Base-by-base conservation (phyloP, 495 filamentous ascomycete genomes). In the Aspergillus conjunctus region DNA sequence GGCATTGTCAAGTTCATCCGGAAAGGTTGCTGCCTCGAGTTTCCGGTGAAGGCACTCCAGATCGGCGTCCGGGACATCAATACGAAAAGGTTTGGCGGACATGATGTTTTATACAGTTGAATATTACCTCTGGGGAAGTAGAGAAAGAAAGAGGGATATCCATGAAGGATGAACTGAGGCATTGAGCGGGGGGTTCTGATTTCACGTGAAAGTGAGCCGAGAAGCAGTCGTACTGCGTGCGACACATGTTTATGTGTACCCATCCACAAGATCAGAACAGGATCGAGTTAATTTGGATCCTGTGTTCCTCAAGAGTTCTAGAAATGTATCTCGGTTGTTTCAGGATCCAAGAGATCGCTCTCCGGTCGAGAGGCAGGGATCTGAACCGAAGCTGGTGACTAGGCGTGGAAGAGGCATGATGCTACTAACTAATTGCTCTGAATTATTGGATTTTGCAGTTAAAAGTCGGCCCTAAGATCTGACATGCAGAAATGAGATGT, bases 1-100 rank as follows among this genome's bases (percentile, higher is more conserved):
- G 4, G 73, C 72, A 45, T 64, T 61, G 34, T 79, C 71, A 14
- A 83, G 63, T 61, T 83, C 79, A 67, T 79, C 73, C 0, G 81
- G 80, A 52, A 82, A 81, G 14, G 66, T 68, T 12, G 75, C 65
- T 12, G 70, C 54, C 4, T 73, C 65, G 48, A 83, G 75, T 56
- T 80, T 81, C 43, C 71, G 69, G 43, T 71, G 70, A 11, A 83
- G 71, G 26, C 55, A 60, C 7, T 72, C 57, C 15, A 83, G 63
- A 39, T 74, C 59, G n/a, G 62, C 50, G 34, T 81, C 73, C 2
- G 79, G 64, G 14, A 83, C 65, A 50, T 68, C 69, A 34, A 82
- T 82, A 14, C 70, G 66, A 60, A 71, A 83, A 0, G 71, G 66
- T 63, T 66, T 63, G n/a, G 69, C 59, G 51, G 46, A 17, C 46